Evolutionary conservation across 2,329 filamentous ascomycete species (phyloP), one percentile per base, ranked within the genome.

Genomic region (Neonectria sp.): DNA sequence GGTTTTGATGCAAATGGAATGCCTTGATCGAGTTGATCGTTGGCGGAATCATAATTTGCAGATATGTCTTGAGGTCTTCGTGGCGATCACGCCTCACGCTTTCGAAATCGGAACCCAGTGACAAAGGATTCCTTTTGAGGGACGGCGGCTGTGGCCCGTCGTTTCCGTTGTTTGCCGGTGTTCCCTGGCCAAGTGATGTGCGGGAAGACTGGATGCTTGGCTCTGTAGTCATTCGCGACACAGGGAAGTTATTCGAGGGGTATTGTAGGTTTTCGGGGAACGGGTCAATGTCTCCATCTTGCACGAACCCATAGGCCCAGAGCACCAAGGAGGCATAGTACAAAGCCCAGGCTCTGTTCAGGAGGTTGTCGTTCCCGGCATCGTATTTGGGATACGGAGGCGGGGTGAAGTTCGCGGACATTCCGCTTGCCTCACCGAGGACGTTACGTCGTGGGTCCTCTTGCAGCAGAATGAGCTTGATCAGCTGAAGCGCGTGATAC

Each of bases 41-140:
- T 3, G 74, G 73, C 7, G 74, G 74, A 2, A 76, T 75, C 74
- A 76, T 76, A 46, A 76, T 75, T 37, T 76, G 74, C 1, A 76
- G 65, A 31, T 76, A 76, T 9, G 74, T 74, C 27, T 73, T 68
- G 9, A 76, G 73, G 52, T 76, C 74, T 33, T 76, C 74, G 4
- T 76, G 71, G 2, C 74, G 73, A 33, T 73, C 69, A 17, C 68
- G 73, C 58, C 71, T 71, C 35, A 74, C 24, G 3, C 60, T 62
- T 7, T 76, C 73, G 8, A 72, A 72, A 49, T 75, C 69, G 21
- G 65, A 60, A 31, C 64, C 72, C 12, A 65, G 68, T 9, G 64
- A 68, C 51, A 71, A 58, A 3, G 72, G 62, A 3, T 60, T 68
- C 24, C 68, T 67, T 8, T 73, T 72, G 2, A 68, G 61, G 4